Conservation (phyloP, 257 asterid genomes). For the Striga asiatica region DNA sequence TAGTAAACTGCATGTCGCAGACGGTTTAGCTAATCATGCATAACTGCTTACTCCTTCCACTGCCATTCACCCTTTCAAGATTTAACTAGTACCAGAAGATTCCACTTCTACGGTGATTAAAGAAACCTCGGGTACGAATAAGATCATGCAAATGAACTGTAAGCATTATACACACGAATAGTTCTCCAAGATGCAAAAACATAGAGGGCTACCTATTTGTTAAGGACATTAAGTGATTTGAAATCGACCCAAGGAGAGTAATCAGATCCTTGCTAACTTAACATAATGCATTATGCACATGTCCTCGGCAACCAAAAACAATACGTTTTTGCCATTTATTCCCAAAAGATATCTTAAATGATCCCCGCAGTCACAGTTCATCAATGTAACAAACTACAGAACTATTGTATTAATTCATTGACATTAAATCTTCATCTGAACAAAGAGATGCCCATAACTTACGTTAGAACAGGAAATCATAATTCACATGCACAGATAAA, state of each 20-base stretch:
- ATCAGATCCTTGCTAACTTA: too few relatives aligned
- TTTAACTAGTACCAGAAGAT: not conserved
- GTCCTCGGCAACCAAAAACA: not conserved
- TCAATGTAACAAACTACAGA: not conserved
- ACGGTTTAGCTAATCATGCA: too few relatives aligned
- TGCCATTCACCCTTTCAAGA: not conserved
- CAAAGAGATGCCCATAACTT: too few relatives aligned
- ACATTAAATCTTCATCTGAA: too few relatives aligned
- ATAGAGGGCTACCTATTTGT: not conserved
- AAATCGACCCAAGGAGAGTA: too few relatives aligned
- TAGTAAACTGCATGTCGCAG: too few relatives aligned
- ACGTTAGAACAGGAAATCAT: not conserved
- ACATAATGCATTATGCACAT: not conserved
- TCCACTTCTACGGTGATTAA: not conserved
- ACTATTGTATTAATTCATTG: not conserved
- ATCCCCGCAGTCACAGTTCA: not conserved
- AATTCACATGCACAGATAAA: not conserved
- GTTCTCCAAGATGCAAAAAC: not conserved
- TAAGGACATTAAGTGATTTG: too few relatives aligned
- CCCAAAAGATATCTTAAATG: not conserved
- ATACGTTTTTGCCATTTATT: slow-evolving; percentile 1
- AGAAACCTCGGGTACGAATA: not conserved
- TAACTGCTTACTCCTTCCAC: not conserved
- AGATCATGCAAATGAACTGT: not conserved
- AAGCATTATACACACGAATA: not conserved